These are phyloP conservation scores for Ceratocystis huliohia DNA, from an alignment of 2,329 filamentous ascomycete species.

Conservation along the genomic window DNA sequence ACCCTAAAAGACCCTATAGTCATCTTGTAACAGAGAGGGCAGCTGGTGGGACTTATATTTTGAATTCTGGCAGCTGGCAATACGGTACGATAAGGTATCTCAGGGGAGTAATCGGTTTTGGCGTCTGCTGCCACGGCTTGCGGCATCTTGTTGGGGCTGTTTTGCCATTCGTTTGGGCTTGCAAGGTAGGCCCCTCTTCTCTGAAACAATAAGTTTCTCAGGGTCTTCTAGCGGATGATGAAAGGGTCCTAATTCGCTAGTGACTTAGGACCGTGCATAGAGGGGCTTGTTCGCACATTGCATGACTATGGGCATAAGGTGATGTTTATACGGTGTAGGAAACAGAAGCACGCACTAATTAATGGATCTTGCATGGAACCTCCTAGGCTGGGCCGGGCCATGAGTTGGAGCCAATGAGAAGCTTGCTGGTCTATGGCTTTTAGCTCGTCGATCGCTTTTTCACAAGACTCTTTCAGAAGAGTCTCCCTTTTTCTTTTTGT, in stretches of 20 bases:
- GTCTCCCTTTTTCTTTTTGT: not conserved
- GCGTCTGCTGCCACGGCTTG: too few relatives aligned
- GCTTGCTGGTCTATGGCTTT: not conserved
- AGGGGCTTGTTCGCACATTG: not conserved
- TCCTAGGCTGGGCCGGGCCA: not conserved
- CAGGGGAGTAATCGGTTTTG: too few relatives aligned
- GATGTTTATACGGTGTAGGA: not conserved
- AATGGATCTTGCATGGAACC: not conserved
- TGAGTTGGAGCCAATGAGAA: not conserved
- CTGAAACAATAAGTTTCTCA: constrained; percentile 1
- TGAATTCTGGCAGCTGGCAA: too few relatives aligned
- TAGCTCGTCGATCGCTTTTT: constrained; percentile 3
- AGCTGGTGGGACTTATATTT: too few relatives aligned
- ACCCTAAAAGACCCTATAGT: not conserved
- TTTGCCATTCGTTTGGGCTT: not conserved
- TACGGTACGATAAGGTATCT: too few relatives aligned
- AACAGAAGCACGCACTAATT: not conserved
- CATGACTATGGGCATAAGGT: not conserved
- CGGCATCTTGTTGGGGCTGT: not conserved
- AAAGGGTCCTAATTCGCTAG: not conserved
- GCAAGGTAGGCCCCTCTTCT: not conserved
- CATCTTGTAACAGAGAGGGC: too few relatives aligned
- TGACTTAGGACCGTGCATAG: not conserved
- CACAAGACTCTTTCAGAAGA: not conserved
- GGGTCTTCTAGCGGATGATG: not conserved